Base-by-base conservation (phyloP, 176 grass and related monocot genomes). In the Otatea glauca region DNA sequence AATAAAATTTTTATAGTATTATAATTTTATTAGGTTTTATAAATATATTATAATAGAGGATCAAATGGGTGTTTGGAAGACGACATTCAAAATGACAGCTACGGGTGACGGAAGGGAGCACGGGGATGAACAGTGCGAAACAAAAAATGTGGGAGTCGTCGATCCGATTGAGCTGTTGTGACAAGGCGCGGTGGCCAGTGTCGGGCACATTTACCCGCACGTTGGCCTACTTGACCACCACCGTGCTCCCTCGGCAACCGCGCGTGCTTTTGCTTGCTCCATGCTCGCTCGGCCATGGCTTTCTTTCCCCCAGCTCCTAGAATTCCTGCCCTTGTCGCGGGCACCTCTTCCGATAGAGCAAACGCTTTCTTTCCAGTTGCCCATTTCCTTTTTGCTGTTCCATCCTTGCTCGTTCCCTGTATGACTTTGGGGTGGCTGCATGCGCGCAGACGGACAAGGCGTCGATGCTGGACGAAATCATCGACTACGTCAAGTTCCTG, bases 381-480 rank as follows among this genome's bases (percentile, higher is more conserved):
- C 48, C 74, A 42, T 81, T 18, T 59, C 27, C 29, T 69, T 48
- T 21, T 61, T 6, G 16, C 60, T 86, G 49, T 37, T 60, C 55
- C 41, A 68, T 77, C 54, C 63, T 10, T 64, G 65, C 44, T 54
- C 50, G 24, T 56, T 60, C 15, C 42, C 38, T 74, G 68, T 66
- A 25, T 50, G 54, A 39, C 67, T 5, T 76, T 68, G 72, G 21
- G 51, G 48, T 20, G 21, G 16, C 23, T 10, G 54, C 77, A 79
- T 99, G 88, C 91, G 94, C 81, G 97, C 96, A 87, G 91, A 53
- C 91, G 48, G 91, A 92, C 84, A 92, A 92, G 68, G 91, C 91
- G 20, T 87, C 87, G 29, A 89, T 92, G 91, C 85, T 99, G 85
- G 97, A 99, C 84, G 97, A 99, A 93, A 99, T 99, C 89, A 94